Evolutionary conservation across 2,329 filamentous ascomycete genomes (phyloP), one percentile per base, ranked within the genome.

Genomic region (Cercospora sp.): DNA sequence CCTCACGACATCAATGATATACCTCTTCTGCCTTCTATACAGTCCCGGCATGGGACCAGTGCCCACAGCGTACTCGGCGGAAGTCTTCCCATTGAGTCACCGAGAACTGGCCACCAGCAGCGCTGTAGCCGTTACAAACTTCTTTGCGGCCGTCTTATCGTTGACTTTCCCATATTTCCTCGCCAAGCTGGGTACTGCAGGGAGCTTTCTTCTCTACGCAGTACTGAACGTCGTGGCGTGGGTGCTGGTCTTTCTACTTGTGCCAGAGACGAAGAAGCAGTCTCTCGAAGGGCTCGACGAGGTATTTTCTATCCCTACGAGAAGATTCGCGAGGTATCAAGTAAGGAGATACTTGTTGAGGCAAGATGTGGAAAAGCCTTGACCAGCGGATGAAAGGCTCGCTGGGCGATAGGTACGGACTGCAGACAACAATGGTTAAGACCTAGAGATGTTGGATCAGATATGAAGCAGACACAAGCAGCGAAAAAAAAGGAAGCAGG

Each of bases 201-300:
- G 85, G 10, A 86, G 87, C 48, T 74, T 87, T 69, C 80, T 81
- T 3, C 87, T 84, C 80, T 87, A 88, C 72, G 86, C 85, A 0
- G 82, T 78, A 0, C 85, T 85, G 80, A 87, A 86, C 74, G 69
- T 86, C 10, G 80, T 87, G 39, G 85, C 84, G 36, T 87, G 83
- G 81, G 53, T 85, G 31, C 68, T 75, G 78, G 83, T 77, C 75
- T 81, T 78, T 69, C 81, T 79, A 64, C 86, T 76, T 57, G 73
- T 83, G 42, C 80, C 80, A 20, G 82, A 83, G 70, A 83, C 81
- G 60, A 83, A 83, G 72, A 80, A 81, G 69, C 74, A 78, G n/a
- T 83, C 80, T 0, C 78, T 83, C 20, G 81, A 83, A 72, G 82
- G 83, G 69, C 74, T 83, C 10, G 81, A 83, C 33, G 69, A 86